Base-by-base conservation (phyloP, 2,329 filamentous ascomycete species). In the Fusarium graminum region DNA sequence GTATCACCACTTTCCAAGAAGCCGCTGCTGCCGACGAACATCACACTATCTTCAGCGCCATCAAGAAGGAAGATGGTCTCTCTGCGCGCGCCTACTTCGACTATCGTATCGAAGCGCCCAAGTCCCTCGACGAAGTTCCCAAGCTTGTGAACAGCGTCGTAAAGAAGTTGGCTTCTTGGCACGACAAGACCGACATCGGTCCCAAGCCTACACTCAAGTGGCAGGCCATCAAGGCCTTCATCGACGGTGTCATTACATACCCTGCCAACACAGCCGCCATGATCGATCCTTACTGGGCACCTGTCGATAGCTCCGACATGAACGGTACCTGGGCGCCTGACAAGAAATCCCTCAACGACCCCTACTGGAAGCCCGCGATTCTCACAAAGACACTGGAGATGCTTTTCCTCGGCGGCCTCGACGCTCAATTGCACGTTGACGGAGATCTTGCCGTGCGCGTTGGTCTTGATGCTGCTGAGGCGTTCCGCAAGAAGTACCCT, bases 241-340 rank as follows among this genome's bases (percentile, higher is more conserved):
- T 74, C 17, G 72, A 74, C 11, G 72, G 72, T 4, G 69, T 74
- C 38, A 74, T 74, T 10, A 67, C 68, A 0, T 74, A 74, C 36
- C 72, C 72, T 1, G 63, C 72, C 26, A 74, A 73, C 28, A 74
- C 72, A 0, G 72, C 71, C 1, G 72, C 71, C 7, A 51, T 74
- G 3, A 68, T 74, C 13, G 71, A 74, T 19, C 72, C 72, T 1
- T 74, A 74, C 34, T 65, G 65, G 58, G 43, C 51, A 0, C 71
- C 70, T 1, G 54, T 71, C 46, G 62, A 68, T 26, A 61, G 60
- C 26, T 71, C 69, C 3, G 19, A 61, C 19, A 19, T 55, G 1
- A 45, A 71, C 3, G 53, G 45, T 7, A 47, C 50, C 25, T 72
- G 69, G 69, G 69, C 42, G 2, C 69, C 69, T 1, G 67, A 72